Evolutionary conservation across 2,329 filamentous ascomycete genomes (phyloP).

Genomic region (Fusarium chuoi): DNA sequence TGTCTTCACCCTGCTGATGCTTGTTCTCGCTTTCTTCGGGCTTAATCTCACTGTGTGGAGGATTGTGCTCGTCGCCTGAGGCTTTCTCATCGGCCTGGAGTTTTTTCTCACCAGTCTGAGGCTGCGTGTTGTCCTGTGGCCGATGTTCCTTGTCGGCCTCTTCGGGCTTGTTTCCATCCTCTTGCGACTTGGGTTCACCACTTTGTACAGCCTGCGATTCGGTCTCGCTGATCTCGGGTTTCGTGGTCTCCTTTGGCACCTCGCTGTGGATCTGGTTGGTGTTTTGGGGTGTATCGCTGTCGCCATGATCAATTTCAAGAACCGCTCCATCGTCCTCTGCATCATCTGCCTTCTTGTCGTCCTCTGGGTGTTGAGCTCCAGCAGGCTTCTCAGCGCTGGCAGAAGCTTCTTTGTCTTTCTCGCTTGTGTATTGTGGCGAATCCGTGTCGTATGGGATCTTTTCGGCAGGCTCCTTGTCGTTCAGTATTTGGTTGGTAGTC

Average conservation of each 20-base stretch:
- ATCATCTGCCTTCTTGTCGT: neutral
- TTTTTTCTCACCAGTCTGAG: constrained; percentile 1
- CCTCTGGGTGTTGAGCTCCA: neutral
- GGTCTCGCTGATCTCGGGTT: neutral
- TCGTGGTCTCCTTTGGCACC: neutral
- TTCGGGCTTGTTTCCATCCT: constrained; percentile 1
- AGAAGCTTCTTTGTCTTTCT: constrained; percentile 14
- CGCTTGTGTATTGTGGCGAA: constrained; percentile 15
- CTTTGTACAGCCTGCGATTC: neutral
- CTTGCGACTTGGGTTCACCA: neutral
- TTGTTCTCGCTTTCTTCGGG: constrained; percentile 8
- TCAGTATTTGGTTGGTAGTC: constrained; percentile 31
- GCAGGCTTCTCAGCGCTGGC: neutral
- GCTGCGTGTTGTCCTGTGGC: neutral
- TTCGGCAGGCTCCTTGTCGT: constrained; percentile 15
- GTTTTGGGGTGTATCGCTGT: neutral
- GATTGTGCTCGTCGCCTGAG: neutral
- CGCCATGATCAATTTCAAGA: constrained; percentile 6
- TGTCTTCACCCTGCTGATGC: neutral
- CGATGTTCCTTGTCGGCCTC: constrained; percentile 10
- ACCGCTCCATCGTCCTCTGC: neutral
- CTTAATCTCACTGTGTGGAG: neutral
- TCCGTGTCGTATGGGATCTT: constrained; percentile 13
- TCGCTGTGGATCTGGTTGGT: neutral
- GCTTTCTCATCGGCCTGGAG: neutral